phyloP scores from a whole-genome alignment of 768 basidiomycete genomes.

The Clitopilus passeckerianus region DNA sequence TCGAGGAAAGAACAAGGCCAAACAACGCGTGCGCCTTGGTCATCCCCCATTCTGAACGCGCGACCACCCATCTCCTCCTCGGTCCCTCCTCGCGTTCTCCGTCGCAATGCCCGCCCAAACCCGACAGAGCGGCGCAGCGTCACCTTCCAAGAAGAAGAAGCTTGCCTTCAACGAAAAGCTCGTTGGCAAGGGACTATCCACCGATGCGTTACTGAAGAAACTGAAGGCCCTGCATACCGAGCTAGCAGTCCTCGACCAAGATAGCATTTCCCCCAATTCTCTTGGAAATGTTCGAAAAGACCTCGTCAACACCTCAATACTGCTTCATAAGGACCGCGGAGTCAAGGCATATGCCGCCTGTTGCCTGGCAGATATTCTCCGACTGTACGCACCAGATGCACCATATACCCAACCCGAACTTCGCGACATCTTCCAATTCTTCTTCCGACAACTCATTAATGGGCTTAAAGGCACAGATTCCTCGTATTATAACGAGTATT shows the following conservation, averaged over 20 bases:
- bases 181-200: slow-evolving; percentile 66
- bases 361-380: slow-evolving; percentile 90
- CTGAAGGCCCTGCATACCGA: slow-evolving; percentile 74
- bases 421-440: slow-evolving; percentile 95
- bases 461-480: slow-evolving; percentile 75
- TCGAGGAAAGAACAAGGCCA: slow-evolving; percentile 23
- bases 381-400: slow-evolving; percentile 94
- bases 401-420: slow-evolving; percentile 89
- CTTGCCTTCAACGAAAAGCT: slow-evolving; percentile 82
- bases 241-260: slow-evolving; percentile 84
- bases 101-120: slow-evolving; percentile 68
- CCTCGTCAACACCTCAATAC: slow-evolving; percentile 70
- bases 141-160: slow-evolving; percentile 49
- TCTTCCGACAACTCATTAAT: slow-evolving; percentile 77
- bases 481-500: slow-evolving; percentile 90
- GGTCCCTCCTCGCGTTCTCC: slow-evolving; percentile 15
- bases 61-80: slow-evolving; percentile 14
- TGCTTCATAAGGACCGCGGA: slow-evolving; percentile 93
- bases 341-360: slow-evolving; percentile 95
- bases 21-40: slow-evolving; percentile 34
- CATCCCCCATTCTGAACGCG: not conserved
- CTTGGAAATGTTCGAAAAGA: slow-evolving; percentile 70
- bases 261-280: slow-evolving; percentile 70
- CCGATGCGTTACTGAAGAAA: slow-evolving; percentile 83
- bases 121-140: slow-evolving; percentile 46